Conservation (phyloP, 305 asterid species). For the Solanum hybrid region DNA sequence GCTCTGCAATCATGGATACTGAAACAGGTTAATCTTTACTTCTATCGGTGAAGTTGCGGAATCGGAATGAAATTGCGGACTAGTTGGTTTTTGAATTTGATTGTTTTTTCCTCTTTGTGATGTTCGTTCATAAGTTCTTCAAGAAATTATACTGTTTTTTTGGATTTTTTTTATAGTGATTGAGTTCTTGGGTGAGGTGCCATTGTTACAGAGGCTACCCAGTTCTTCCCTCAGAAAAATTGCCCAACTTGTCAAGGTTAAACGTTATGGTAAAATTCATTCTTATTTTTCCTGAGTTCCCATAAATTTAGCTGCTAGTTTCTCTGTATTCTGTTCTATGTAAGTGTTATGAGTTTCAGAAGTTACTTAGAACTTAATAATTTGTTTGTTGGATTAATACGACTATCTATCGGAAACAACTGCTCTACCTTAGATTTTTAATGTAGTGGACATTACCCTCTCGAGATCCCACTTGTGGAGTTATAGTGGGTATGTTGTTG, state of each 20-base stretch:
- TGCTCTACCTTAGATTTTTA: background rate
- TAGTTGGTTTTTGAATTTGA: background rate
- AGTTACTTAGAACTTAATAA: background rate
- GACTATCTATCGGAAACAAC: background rate
- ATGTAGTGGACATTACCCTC: background rate
- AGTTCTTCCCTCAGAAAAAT: conserved; percentile 64
- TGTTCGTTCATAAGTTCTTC: background rate
- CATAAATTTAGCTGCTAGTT: background rate
- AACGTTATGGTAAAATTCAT: conserved; percentile 41
- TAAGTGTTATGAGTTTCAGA: background rate
- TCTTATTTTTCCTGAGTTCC: background rate
- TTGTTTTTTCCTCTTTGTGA: background rate
- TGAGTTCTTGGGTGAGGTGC: conserved; percentile 85
- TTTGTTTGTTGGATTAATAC: background rate
- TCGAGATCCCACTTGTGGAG: background rate
- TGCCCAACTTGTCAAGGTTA: conserved; percentile 51
- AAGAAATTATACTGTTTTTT: background rate
- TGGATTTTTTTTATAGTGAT: conserved; percentile 37
- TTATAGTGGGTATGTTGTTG: background rate
- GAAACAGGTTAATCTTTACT: conserved; percentile 19
- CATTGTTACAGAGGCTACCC: conserved; percentile 85
- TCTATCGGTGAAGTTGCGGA: background rate
- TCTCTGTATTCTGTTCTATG: background rate
- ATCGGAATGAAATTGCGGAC: background rate
- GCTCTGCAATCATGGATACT: background rate